Evolutionary conservation across 306 rosid genomes (phyloP), one percentile per base, ranked within the genome.

Genomic region (Phaseolus lunatus): DNA sequence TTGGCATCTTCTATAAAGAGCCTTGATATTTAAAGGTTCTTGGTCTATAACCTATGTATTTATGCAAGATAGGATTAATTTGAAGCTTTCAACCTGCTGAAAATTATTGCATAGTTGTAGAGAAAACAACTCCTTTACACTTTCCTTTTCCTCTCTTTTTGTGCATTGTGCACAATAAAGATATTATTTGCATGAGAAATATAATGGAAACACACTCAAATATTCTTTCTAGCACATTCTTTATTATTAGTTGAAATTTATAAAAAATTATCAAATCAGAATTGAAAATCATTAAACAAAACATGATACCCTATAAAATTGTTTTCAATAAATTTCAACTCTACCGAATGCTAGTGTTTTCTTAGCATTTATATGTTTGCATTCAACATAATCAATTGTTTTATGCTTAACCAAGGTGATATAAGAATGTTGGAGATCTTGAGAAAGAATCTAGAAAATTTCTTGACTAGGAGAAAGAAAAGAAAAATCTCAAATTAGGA

Each of bases 1-100:
- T 74, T 88, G 96, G 15, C 87, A 72, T 87, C 96, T 74, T 84
- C 93, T 87, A 47, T 90, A 90, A 3, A 90, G 89, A 78, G 93
- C 96, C 80, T 90, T 88, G 2, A 90, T 84, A 77, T 85, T 90
- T 16, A 7, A 73, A 47, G 86, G 86, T 35, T 90, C 93, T 57
- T 73, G 54, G 54, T 88, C 82, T 72, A 88, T 45, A 3, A 87
- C 96, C 93, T 90, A 83, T 18, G 29, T 18, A 31, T 58, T 71
- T 9, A 73, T 73, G 52, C 44, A 72, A n/a, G 22, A 47, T 16
- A 78, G 27, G 5, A 56, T 61, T 61, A 10, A 14, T 61, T 56
- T 23, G 16, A 76, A 62, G 71, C 72, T 48, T 23, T 44, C 27
- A 29, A 65, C 13, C 33, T 8, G 1, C 14, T 70, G 31, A 50